These are phyloP conservation scores for Bothia castanella DNA, from an alignment of 1,284 basidiomycete genomes.

Conservation along the genomic window DNA sequence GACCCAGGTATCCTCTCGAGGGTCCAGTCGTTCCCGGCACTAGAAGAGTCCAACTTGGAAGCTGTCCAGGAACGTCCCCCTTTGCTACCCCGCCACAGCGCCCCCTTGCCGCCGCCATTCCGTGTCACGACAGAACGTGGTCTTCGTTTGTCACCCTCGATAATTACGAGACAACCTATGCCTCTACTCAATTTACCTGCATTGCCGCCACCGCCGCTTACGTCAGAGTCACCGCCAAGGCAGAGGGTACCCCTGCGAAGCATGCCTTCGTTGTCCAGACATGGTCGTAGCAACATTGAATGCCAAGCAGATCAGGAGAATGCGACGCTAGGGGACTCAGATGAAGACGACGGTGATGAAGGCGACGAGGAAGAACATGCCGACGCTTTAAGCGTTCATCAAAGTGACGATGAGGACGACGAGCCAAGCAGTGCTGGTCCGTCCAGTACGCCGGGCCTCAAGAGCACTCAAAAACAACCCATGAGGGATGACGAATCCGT, in stretches of 20 bases:
- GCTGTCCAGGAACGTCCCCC: slow-evolving; percentile 2
- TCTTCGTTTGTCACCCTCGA: slow-evolving; percentile 31
- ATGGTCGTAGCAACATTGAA: slow-evolving; percentile 38
- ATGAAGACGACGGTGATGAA: slow-evolving; percentile 36
- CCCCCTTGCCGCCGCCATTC: slow-evolving; percentile 25
- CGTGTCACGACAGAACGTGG: slow-evolving; percentile 28
- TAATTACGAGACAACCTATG: slow-evolving; percentile 30
- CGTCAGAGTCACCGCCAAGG: slow-evolving; percentile 19
- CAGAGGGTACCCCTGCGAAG: slow-evolving; percentile 37
- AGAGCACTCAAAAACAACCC: slow-evolving; percentile 17
- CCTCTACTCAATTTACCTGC: slow-evolving; percentile 26
- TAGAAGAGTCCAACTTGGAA: neutral
- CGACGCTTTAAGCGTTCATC: slow-evolving; percentile 30
- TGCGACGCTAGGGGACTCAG: slow-evolving; percentile 36
- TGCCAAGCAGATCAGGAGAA: slow-evolving; percentile 40
- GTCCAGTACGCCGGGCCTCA: slow-evolving; percentile 17
- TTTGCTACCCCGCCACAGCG: slow-evolving; percentile 9
- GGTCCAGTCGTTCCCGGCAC: neutral
- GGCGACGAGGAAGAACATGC: slow-evolving; percentile 32
- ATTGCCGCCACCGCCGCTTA: slow-evolving; percentile 20
- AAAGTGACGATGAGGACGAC: slow-evolving; percentile 35
- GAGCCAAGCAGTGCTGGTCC: slow-evolving; percentile 20
- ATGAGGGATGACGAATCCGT: slow-evolving; percentile 7
- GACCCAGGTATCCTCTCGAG: neutral
- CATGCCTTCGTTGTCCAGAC: slow-evolving; percentile 49